Evolutionary conservation across 1,284 basidiomycete species (phyloP).

Genomic region (Neotropicomus parvogracilis): DNA sequence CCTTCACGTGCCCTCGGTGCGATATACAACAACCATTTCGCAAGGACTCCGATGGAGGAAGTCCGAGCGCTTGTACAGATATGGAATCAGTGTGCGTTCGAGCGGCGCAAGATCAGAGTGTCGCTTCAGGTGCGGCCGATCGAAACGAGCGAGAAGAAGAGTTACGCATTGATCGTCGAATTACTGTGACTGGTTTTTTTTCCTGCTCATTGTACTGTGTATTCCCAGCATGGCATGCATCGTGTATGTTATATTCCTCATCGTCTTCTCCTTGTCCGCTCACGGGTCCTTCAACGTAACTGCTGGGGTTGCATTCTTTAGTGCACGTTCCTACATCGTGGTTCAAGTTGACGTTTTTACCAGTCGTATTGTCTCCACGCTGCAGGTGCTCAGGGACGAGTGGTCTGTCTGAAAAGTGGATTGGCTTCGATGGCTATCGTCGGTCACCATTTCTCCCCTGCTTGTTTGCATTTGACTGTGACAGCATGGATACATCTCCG

Average conservation of each 20-base stretch:
- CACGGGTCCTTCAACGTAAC: not conserved
- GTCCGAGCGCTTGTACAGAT: conserved; percentile 28
- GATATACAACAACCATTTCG: conserved; percentile 26
- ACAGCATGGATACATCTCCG: no score
- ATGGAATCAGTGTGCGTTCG: conserved; percentile 34
- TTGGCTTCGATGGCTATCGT: no score
- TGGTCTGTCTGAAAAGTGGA: no score
- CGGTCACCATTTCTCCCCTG: no score
- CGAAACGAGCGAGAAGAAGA: conserved; percentile 3
- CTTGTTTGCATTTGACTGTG: no score
- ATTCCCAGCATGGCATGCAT: not conserved
- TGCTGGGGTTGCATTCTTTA: not conserved
- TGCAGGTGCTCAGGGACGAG: no score
- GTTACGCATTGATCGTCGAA: conserved; percentile 23
- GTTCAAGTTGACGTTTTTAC: no score
- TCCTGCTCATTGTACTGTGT: conserved; percentile 3
- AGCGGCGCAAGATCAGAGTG: conserved; percentile 31
- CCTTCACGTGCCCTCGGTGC: conserved; percentile 14
- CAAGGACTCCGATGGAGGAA: conserved; percentile 21
- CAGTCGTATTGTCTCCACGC: no score
- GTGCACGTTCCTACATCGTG: not conserved
- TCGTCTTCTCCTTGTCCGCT: not conserved
- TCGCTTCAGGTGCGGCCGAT: conserved; percentile 12
- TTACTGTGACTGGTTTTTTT: conserved; percentile 23
- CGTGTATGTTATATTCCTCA: not conserved